Evolutionary conservation across 1,139 yeast species (phyloP), one percentile per base, ranked within the genome.

Genomic region (Lodderomyces margitis): DNA sequence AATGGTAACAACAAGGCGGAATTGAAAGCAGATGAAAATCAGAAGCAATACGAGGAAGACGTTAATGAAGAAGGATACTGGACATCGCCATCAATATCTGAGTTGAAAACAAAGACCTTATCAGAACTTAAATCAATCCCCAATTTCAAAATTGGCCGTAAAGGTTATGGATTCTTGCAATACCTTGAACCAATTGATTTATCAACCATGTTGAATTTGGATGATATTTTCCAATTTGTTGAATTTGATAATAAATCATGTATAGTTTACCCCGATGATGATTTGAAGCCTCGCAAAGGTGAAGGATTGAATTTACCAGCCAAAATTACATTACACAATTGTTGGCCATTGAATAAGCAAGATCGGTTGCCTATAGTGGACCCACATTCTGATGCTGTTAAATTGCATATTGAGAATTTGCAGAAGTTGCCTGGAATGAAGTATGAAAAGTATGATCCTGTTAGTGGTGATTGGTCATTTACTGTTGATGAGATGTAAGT

Each of bases 131-230:
- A 84, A 43, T 56, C 75, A 10, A 83, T 92, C n/a, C 54, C 70
- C 21, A 67, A 80, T 46, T 83, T 91, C 59, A 76, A 75, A 21
- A 80, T 94, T 45, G 98, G 98, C 3, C 82, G 95, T 49, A 75
- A 76, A 48, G 85, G 86, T 37, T 81, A 70, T 56, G 99, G 98
- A 38, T 70, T 74, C 43, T 76, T 92, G 40, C 83, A 83, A 56
- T 94, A 89, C 58, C 60, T 81, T 40, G 70, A 75, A 40, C 95
- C 97, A 0, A 95, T 92, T 35, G 98, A 92, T 61, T 71, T 92
- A 48, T 78, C 95, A 0, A 66, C 80, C 9, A 71, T 83, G 50
- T 74, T 81, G 42, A 67, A 75, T 49, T 61, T 85, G 50, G 71
- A 80, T 23, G 75, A 80, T 39, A 75, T 92, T 35, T 74, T 84